Percentiles rank a stretch among this genome's conserved stretches.
Evolutionary conservation across 345 rosid genomes (phyloP).

Genomic region (Pistacia atlantica): DNA sequence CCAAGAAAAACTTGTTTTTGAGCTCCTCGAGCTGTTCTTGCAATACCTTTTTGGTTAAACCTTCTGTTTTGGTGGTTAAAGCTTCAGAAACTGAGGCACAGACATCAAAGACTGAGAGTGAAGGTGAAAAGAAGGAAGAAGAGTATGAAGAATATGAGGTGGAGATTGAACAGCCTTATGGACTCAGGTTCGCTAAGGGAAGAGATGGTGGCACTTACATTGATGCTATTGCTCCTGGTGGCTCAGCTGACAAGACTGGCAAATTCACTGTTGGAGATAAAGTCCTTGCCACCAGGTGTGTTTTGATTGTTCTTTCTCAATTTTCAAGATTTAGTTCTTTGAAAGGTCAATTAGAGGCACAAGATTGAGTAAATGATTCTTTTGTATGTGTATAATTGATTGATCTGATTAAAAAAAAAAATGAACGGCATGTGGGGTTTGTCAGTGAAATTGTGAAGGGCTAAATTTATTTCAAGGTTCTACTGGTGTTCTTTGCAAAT

Average conservation of each 20-base stretch:
- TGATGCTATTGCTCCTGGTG: constrained; percentile 85
- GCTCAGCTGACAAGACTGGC: constrained; percentile 77
- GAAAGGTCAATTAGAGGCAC: too few species aligned
- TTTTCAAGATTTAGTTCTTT: background rate
- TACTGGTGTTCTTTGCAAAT: background rate
- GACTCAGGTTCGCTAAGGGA: constrained; percentile 82
- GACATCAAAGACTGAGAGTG: constrained; percentile 40
- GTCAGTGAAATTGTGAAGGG: background rate
- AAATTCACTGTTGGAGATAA: constrained; percentile 81
- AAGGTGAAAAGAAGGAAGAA: constrained; percentile 42
- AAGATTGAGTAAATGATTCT: too few species aligned
- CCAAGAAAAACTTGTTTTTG: constrained; percentile 29
- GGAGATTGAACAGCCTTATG: constrained; percentile 81
- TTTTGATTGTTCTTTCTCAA: background rate
- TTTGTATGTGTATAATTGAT: background rate
- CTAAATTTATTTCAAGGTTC: background rate
- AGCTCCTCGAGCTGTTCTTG: constrained; percentile 28
- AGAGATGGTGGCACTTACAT: constrained; percentile 92
- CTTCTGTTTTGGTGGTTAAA: constrained; percentile 34
- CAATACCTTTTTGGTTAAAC: constrained; percentile 47
- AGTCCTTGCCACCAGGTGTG: constrained; percentile 93
- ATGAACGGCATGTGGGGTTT: background rate
- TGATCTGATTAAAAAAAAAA: background rate
- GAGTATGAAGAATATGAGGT: constrained; percentile 80
- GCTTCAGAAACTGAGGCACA: constrained; percentile 68